Conservation (phyloP, 2,329 filamentous ascomycete species). For the Emergomyces pasteurianus region DNA sequence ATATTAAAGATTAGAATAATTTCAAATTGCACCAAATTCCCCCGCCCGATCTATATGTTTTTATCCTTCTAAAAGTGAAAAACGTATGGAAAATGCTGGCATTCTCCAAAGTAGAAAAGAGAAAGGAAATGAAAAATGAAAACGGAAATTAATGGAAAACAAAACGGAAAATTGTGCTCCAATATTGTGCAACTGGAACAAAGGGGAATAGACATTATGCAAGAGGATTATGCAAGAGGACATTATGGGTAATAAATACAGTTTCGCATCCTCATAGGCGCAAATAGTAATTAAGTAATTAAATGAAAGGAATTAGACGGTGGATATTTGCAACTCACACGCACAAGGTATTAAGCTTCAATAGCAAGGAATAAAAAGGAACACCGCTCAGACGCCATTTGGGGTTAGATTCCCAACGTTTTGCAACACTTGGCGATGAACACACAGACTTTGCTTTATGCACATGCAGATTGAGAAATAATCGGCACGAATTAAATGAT, state of each 20-base stretch:
- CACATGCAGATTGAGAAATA: background rate
- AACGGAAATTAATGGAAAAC: no score
- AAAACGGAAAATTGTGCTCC: background rate
- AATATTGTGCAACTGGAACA: background rate
- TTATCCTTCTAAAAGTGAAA: background rate
- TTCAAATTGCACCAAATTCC: background rate
- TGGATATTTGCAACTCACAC: background rate
- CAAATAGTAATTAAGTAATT: background rate
- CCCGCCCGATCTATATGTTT: background rate
- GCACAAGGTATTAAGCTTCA: background rate
- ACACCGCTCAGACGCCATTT: background rate
- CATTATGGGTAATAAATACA: background rate
- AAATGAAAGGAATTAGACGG: background rate
- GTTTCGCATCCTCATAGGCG: background rate
- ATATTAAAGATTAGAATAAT: background rate
- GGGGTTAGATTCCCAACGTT: background rate
- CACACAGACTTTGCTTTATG: background rate
- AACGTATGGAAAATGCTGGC: background rate
- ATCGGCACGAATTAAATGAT: background rate
- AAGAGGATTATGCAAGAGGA: no score
- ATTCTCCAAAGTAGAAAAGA: background rate
- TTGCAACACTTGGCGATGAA: background rate
- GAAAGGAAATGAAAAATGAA: background rate
- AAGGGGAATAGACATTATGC: background rate
- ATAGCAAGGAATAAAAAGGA: background rate